Conservation (phyloP, 1,284 basidiomycete genomes). For the Waitea zeae region DNA sequence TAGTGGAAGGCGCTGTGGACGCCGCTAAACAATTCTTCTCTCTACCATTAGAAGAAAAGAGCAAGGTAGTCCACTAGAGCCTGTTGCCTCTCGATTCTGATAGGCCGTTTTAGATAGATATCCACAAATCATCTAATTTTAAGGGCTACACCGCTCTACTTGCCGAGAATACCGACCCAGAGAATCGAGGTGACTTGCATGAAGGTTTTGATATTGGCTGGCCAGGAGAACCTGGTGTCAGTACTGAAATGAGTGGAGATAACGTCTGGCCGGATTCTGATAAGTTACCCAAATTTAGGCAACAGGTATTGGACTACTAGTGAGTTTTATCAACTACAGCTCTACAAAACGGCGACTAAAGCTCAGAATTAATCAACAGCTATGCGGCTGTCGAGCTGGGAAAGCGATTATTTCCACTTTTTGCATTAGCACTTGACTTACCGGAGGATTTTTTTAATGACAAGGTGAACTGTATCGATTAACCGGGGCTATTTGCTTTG, state of each 20-base stretch:
- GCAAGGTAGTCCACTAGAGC: too few species aligned
- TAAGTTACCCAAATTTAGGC: constrained; percentile 28
- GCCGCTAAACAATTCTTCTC: too few species aligned
- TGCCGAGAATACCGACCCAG: constrained; percentile 44
- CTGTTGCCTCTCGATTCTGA: too few species aligned
- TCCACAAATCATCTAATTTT: constrained; percentile 47
- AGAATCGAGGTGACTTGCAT: constrained; percentile 53
- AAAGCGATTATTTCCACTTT: constrained; percentile 60
- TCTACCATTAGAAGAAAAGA: too few species aligned
- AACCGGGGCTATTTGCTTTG: background rate
- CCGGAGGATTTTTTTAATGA: constrained; percentile 66
- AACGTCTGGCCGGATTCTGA: constrained; percentile 41
- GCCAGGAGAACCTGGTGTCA: too few species aligned
- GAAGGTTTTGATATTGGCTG: constrained; percentile 75
- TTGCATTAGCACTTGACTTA: constrained; percentile 67
- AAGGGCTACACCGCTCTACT: constrained; percentile 55
- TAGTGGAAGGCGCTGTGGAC: too few species aligned
- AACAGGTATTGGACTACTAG: constrained; percentile 45
- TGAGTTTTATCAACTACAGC: constrained; percentile 15
- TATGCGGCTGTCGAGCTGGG: constrained; percentile 54
- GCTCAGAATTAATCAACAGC: constrained; percentile 22
- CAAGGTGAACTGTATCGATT: constrained; percentile 33
- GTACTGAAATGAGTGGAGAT: constrained; percentile 33
- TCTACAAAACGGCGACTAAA: too few species aligned
- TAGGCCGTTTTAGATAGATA: constrained; percentile 65